phyloP scores from a whole-genome alignment of 1,139 yeast species.

The Candida gigantensis region DNA sequence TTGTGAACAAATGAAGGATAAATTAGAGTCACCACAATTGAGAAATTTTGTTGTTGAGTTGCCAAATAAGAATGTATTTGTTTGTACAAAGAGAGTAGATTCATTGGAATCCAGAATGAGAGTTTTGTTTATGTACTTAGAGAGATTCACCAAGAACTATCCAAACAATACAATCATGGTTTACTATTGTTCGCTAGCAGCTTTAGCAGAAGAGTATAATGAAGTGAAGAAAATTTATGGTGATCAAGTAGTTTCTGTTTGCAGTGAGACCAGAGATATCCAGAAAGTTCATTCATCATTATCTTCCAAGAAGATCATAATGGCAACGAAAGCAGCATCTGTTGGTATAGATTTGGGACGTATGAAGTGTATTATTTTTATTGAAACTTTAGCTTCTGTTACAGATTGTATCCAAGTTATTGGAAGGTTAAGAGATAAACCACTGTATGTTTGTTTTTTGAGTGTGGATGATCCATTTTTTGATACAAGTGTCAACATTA shows the following conservation, averaged over 20 bases:
- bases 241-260: background rate
- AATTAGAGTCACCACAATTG: background rate
- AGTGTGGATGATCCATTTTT: background rate
- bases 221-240: no score
- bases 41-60: background rate
- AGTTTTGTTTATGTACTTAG: background rate
- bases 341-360: background rate
- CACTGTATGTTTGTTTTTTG: background rate
- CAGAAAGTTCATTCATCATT: background rate
- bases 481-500: no score
- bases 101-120: background rate
- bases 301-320: background rate
- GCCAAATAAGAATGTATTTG: background rate
- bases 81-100: background rate
- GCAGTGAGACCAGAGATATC: background rate
- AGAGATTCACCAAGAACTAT: background rate
- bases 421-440: background rate
- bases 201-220: no score
- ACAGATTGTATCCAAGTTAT: background rate
- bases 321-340: background rate
- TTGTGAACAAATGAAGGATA: background rate
- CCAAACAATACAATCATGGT: no score
- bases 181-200: no score
- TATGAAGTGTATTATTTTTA: background rate
- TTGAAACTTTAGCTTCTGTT: background rate